A percentile compares a stretch with the other conserved stretches of the same genome.
Conservation (phyloP, 352 stramenopile genomes). For the Pythium guiyangense region DNA sequence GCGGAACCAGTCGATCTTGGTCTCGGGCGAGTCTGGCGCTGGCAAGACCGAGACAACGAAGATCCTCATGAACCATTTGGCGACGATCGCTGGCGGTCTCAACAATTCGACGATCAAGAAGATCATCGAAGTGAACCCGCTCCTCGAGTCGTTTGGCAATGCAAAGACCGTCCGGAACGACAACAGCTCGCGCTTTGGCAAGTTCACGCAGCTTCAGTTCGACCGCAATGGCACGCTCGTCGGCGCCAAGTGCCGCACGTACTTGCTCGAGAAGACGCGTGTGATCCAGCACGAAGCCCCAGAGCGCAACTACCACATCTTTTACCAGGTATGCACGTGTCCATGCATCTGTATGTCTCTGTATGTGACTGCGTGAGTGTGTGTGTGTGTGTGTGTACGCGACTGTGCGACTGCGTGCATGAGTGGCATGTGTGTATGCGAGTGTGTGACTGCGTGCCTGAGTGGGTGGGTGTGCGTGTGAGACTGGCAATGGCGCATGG, state of each 20-base stretch:
- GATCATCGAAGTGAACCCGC: constrained; percentile 79
- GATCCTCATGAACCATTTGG: constrained; percentile 88
- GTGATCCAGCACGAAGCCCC: constrained; percentile 91
- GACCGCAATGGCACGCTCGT: constrained; percentile 68
- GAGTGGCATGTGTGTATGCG: too few relatives aligned
- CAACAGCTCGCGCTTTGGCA: constrained; percentile 47
- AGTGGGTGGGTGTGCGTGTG: background rate
- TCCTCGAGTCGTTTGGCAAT: constrained; percentile 85
- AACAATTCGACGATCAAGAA: constrained; percentile 79
- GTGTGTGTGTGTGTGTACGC: background rate
- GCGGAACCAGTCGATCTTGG: constrained; percentile 83
- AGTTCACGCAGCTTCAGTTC: constrained; percentile 57
- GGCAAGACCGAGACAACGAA: constrained; percentile 89
- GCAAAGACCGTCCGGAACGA: constrained; percentile 51
- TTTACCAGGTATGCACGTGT: constrained; percentile 75
- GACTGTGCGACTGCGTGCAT: too few relatives aligned
- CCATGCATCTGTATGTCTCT: background rate
- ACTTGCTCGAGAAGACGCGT: constrained; percentile 96
- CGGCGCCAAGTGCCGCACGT: constrained; percentile 93
- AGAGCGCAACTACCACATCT: constrained; percentile 97
- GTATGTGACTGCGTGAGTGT: background rate
- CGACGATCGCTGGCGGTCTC: constrained; percentile 54
- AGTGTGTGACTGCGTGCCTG: background rate
- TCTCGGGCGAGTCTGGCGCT: constrained; percentile 83
- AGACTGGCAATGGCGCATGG: too few relatives aligned